Evolutionary conservation across 371 early-diverging fungal species (phyloP).

Genomic region (Apophysomyces sp.): DNA sequence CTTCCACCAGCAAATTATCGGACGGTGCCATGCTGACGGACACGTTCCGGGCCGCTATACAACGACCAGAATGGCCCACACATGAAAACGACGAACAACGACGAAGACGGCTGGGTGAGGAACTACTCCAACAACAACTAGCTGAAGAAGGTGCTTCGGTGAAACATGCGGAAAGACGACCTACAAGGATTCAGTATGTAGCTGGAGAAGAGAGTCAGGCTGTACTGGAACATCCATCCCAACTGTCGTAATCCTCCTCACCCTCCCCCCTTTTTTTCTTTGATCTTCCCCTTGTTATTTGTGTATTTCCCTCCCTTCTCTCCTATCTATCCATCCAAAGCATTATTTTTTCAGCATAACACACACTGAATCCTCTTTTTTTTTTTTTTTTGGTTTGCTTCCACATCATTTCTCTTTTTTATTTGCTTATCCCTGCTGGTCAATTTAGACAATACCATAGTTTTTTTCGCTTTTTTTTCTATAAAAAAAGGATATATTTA

Average conservation of each 20-base stretch:
- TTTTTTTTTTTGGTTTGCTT: neutral
- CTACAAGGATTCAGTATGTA: neutral
- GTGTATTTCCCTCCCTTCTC: neutral
- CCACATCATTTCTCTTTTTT: neutral
- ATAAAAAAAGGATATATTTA: neutral
- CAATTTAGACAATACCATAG: neutral
- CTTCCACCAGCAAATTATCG: neutral
- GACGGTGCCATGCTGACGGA: neutral
- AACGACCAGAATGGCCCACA: neutral
- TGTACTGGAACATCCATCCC: neutral
- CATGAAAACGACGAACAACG: constrained; percentile 2
- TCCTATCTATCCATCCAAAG: neutral
- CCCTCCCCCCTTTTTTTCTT: neutral
- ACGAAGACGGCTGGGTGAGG: constrained; percentile 22
- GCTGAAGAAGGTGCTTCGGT: constrained; percentile 19
- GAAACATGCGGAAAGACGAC: constrained; percentile 6
- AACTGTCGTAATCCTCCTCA: neutral
- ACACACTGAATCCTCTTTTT: neutral
- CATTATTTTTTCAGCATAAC: neutral
- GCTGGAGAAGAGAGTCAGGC: neutral
- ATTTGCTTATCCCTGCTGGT: neutral
- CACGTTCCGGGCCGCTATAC: neutral
- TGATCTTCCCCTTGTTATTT: neutral
- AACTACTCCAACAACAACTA: constrained; percentile 14
- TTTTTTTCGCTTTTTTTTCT: neutral